Evolutionary conservation across 2,329 filamentous ascomycete genomes (phyloP).

Genomic region (Elsinoe fawcettii): DNA sequence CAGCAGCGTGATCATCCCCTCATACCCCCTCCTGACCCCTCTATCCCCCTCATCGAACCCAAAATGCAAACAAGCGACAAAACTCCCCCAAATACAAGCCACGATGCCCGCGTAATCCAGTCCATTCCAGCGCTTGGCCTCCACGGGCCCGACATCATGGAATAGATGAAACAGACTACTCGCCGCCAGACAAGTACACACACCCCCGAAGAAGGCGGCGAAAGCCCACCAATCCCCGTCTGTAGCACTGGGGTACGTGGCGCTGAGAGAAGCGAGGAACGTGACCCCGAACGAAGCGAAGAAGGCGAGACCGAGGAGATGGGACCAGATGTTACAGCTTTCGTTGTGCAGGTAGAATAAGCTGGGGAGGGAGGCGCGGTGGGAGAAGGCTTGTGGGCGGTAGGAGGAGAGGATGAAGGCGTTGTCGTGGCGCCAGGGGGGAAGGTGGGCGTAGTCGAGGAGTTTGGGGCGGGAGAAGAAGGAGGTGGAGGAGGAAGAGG

Average conservation of each 20-base stretch:
- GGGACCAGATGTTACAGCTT: constrained; percentile 64
- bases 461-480: constrained; percentile 26
- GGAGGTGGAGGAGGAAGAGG: neutral
- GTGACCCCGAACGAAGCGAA: constrained; percentile 46
- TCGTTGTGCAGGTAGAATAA: constrained; percentile 60
- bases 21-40: constrained; percentile 5
- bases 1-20: constrained; percentile 51
- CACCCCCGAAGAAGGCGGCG: constrained; percentile 67
- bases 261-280: constrained; percentile 51
- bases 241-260: constrained; percentile 57
- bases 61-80: constrained; percentile 81
- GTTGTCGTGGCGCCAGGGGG: constrained; percentile 52
- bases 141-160: neutral
- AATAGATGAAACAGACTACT: constrained; percentile 70
- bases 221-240: constrained; percentile 63
- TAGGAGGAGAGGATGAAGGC: constrained; percentile 62
- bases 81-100: constrained; percentile 81
- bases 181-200: constrained; percentile 40
- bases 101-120: constrained; percentile 94
- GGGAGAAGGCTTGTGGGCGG: constrained; percentile 55
- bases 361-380: constrained; percentile 49
- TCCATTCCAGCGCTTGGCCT: constrained; percentile 75
- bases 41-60: constrained; percentile 65
- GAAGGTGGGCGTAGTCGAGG: constrained; percentile 29
- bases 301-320: constrained; percentile 57